Percentiles rank a stretch among this genome's conserved stretches.
Conservation (phyloP, 768 basidiomycete species). For the Suillus hirtellus region DNA sequence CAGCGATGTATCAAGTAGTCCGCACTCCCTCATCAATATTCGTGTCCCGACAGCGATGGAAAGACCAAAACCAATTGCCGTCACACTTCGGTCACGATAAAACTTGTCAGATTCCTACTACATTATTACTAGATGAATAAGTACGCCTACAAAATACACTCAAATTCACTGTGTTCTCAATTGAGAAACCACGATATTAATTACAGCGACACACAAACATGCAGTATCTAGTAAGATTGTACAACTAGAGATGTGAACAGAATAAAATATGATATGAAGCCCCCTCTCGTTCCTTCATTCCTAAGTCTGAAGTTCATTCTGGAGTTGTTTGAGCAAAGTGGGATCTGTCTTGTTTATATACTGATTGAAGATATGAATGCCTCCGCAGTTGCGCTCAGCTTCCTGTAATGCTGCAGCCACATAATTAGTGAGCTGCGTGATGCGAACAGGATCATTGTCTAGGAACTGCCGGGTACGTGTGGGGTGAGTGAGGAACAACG, state of each 20-base stretch:
- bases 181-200: neutral
- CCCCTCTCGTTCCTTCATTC: neutral
- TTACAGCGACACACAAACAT: neutral
- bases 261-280: neutral
- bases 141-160: neutral
- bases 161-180: neutral
- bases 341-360: conserved; percentile 73
- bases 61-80: conserved; percentile 42
- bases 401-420: conserved; percentile 60
- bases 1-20: conserved; percentile 5
- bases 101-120: neutral
- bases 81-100: conserved; percentile 24
- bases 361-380: conserved; percentile 57
- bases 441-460: conserved; percentile 72
- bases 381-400: conserved; percentile 61
- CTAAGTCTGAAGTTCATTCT: conserved; percentile 43
- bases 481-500: conserved; percentile 7
- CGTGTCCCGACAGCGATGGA: conserved; percentile 53
- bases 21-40: conserved; percentile 41
- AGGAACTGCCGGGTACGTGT: conserved; percentile 52
- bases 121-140: neutral
- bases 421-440: conserved; percentile 58
- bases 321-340: conserved; percentile 70
- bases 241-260: neutral
- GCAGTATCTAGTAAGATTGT: neutral